phyloP scores from a whole-genome alignment of 306 rosid genomes.

The Vigna unguiculata region DNA sequence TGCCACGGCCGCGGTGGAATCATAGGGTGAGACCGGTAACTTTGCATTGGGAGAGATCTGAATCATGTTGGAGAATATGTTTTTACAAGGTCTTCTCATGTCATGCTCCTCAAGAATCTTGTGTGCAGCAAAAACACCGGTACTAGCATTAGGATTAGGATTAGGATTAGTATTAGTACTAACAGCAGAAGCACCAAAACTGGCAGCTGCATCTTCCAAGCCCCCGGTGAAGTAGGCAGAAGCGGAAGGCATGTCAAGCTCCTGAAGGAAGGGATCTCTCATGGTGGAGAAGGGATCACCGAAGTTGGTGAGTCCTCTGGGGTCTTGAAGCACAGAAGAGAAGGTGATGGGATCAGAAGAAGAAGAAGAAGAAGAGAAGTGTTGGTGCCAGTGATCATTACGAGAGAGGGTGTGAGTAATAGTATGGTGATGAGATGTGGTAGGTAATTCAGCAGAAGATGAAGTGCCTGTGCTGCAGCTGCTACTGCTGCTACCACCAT shows the following conservation, averaged over 20 bases:
- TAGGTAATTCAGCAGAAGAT: slow-evolving; percentile 29
- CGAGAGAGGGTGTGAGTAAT: slow-evolving; percentile 25
- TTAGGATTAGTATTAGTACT: background rate
- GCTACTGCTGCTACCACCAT: slow-evolving; percentile 16
- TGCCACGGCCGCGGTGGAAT: slow-evolving; percentile 34
- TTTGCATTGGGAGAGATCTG: slow-evolving; percentile 84
- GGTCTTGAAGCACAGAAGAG: slow-evolving; percentile 45
- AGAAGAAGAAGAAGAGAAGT: slow-evolving; percentile 16
- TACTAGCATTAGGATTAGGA: background rate
- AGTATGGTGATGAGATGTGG: slow-evolving; percentile 33
- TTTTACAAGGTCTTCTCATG: slow-evolving; percentile 44
- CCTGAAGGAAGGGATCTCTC: slow-evolving; percentile 77
- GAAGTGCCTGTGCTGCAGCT: slow-evolving; percentile 29
- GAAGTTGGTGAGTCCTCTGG: slow-evolving; percentile 44
- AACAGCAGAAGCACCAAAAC: background rate
- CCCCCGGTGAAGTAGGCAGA: slow-evolving; percentile 44
- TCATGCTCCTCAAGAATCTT: slow-evolving; percentile 36
- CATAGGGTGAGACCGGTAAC: slow-evolving; percentile 45
- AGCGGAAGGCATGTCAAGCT: slow-evolving; percentile 42
- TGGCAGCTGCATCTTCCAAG: slow-evolving; percentile 26
- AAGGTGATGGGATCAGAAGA: slow-evolving; percentile 50
- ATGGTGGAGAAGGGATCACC: slow-evolving; percentile 80
- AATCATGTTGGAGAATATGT: slow-evolving; percentile 79
- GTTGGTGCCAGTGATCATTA: slow-evolving; percentile 39
- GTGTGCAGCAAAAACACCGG: slow-evolving; percentile 29